phyloP scores from a whole-genome alignment of 441 rosid genomes.

The Erodium moschatum region DNA sequence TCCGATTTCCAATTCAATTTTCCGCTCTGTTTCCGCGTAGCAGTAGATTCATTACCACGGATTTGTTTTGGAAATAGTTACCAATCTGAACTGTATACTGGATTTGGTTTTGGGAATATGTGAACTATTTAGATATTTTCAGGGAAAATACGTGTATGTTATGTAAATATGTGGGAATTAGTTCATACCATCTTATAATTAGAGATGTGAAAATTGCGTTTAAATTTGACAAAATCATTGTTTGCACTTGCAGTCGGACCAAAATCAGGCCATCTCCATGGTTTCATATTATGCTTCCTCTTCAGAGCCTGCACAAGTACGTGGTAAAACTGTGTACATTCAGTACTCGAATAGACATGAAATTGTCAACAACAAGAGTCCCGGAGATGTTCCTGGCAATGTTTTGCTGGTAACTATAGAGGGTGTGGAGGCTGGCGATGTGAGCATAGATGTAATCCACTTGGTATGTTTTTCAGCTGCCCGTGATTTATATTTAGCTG shows the following conservation, averaged over 20 bases:
- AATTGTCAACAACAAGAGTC: constrained; percentile 94
- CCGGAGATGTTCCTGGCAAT: constrained; percentile 98
- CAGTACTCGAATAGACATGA: constrained; percentile 96
- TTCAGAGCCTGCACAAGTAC: constrained; percentile 92
- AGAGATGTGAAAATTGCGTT: background rate
- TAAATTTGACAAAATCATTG: constrained; percentile 12
- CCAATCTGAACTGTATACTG: background rate
- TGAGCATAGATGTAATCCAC: constrained; percentile 91
- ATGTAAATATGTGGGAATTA: background rate
- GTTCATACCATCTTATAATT: background rate
- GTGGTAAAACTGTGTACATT: constrained; percentile 94
- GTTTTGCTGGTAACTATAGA: constrained; percentile 88
- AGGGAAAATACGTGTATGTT: background rate
- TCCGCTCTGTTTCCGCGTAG: background rate
- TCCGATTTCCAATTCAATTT: constrained; percentile 3
- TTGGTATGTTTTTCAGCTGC: constrained; percentile 46
- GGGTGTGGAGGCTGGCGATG: constrained; percentile 92
- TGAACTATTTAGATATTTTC: background rate
- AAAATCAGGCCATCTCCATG: constrained; percentile 93
- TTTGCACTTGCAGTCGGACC: constrained; percentile 51
- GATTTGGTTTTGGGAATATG: background rate
- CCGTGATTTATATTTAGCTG: background rate
- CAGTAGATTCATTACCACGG: background rate
- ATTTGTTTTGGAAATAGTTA: background rate
- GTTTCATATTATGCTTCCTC: constrained; percentile 96